Evolutionary conservation across 148 eudicot species (phyloP), one percentile per base, ranked within the genome.

Genomic region (Cornus kousa): DNA sequence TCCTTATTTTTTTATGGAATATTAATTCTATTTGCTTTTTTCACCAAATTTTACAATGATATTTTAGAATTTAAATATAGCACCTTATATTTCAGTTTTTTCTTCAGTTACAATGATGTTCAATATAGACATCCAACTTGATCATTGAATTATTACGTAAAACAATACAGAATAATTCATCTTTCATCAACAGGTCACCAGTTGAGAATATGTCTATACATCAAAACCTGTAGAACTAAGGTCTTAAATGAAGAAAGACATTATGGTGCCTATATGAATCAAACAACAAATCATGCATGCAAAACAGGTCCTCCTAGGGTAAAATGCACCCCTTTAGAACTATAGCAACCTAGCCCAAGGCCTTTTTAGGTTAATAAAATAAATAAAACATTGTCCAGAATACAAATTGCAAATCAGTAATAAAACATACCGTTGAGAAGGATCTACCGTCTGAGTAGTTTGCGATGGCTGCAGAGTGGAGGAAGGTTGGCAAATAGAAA

Each of bases 401-500:
- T 31, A 24, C 3, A 16, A 24, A 64, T 60, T 14, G 43, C 19
- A 28, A 67, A 24, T 24, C 31, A 66, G 14, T 64, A 72, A 67
- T 17, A 59, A 77, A 76, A 57, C 65, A 50, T 77, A 68, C 71
- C 71, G 14, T 17, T 13, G 33, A 68, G 3, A 68, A 37, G 50
- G 23, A 70, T 7, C 50, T 5, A 3, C 24, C 17, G 50, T 16
- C 50, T 70, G 72, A 70, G 53, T 8, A 23, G 73, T 70, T 37
- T 37, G 50, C 17, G 73, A 16, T 70, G 73, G 53, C 73, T 17
- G 24, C 23, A 40, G 73, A 40, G 28, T 16, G 43, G 73, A 20
- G 53, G 73, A 40, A 37, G 73, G 73, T 28, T 70, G 73, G 73
- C 53, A 70, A 14, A 70, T 17, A 40, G 24, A 37, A 5, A 19